Percentiles rank a stretch among this genome's conserved stretches.
Evolutionary conservation across 352 stramenopile genomes (phyloP).

Genomic region (Phytopythium montanum): DNA sequence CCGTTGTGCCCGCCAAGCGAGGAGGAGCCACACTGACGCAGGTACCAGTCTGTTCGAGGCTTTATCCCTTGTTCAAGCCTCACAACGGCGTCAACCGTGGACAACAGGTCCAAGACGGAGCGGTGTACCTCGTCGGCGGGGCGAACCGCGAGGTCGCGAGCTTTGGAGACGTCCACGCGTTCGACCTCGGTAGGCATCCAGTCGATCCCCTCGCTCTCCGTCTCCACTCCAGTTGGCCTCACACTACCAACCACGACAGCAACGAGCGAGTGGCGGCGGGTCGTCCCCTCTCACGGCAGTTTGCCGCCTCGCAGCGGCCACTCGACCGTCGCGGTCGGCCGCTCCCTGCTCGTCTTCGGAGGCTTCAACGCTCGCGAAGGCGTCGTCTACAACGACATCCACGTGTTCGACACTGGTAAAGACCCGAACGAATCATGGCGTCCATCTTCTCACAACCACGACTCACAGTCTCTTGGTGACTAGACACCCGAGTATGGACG

Average conservation of each 20-base stretch:
- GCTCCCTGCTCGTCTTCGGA: slow-evolving; percentile 51
- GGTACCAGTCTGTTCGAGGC: slow-evolving; percentile 13
- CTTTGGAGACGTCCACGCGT: slow-evolving; percentile 48
- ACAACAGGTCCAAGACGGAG: slow-evolving; percentile 6
- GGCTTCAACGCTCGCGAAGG: slow-evolving; percentile 39
- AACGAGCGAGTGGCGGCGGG: slow-evolving; percentile 17
- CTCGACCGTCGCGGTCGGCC: slow-evolving; percentile 42
- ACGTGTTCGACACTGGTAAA: slow-evolving; percentile 41
- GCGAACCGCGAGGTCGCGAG: slow-evolving; percentile 47
- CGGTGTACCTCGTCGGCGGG: slow-evolving; percentile 60
- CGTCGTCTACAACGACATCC: slow-evolving; percentile 54
- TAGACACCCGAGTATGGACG: slow-evolving; percentile 27
- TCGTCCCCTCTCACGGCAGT: slow-evolving; percentile 11
- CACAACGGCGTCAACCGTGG: background rate
- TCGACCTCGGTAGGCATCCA: slow-evolving; percentile 41
- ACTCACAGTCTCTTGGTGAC: background rate
- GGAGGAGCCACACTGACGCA: slow-evolving; percentile 56
- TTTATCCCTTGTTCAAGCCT: background rate
- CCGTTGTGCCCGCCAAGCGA: slow-evolving; percentile 19
- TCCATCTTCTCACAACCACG: background rate
- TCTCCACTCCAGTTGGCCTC: background rate
- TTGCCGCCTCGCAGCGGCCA: slow-evolving; percentile 61
- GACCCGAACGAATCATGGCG: background rate
- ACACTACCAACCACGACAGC: slow-evolving; percentile 2
- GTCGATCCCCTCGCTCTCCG: background rate